Evolutionary conservation across 2,329 filamentous ascomycete species (phyloP).

Genomic region (Grosmannia serpens): DNA sequence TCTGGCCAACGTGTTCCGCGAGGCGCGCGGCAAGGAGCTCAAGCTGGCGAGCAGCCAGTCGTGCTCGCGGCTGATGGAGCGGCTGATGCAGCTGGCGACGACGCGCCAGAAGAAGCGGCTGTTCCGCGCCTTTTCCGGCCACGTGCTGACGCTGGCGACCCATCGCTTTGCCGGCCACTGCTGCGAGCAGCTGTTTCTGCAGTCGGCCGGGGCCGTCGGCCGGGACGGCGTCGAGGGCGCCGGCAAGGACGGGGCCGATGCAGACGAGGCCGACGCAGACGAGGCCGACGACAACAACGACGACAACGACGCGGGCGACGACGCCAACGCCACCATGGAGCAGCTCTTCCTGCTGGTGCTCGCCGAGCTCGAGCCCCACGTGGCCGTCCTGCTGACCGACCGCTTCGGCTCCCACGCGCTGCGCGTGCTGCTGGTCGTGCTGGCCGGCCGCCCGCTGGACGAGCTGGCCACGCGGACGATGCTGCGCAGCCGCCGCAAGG

Average conservation of each 20-base stretch:
- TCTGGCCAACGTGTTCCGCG: slow-evolving; percentile 71
- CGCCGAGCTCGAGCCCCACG: slow-evolving; percentile 75
- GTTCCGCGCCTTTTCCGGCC: slow-evolving; percentile 73
- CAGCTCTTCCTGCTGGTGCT: slow-evolving; percentile 72
- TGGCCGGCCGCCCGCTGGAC: slow-evolving; percentile 73
- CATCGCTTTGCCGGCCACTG: slow-evolving; percentile 97
- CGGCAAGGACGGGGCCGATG: slow-evolving; percentile 25
- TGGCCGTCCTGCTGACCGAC: slow-evolving; percentile 77
- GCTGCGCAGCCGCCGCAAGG: slow-evolving; percentile 88
- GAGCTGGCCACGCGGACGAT: slow-evolving; percentile 57
- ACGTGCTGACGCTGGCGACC: slow-evolving; percentile 82
- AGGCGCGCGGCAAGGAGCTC: slow-evolving; percentile 84
- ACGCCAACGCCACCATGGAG: slow-evolving; percentile 60
- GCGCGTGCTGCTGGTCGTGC: slow-evolving; percentile 71
- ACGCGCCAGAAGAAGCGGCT: slow-evolving; percentile 72
- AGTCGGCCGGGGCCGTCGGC: slow-evolving; percentile 43
- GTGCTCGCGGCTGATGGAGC: slow-evolving; percentile 86
- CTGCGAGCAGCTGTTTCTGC: slow-evolving; percentile 84
- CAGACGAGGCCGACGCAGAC: slow-evolving; percentile 25
- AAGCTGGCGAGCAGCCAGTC: slow-evolving; percentile 95
- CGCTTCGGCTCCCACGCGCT: slow-evolving; percentile 83
- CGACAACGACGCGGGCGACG: slow-evolving; percentile 29
- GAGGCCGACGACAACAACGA: slow-evolving; percentile 24
- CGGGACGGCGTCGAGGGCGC: slow-evolving; percentile 25
- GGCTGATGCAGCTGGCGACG: slow-evolving; percentile 72